Base-by-base conservation (phyloP, 1,284 basidiomycete species). In the Naganishia albida region DNA sequence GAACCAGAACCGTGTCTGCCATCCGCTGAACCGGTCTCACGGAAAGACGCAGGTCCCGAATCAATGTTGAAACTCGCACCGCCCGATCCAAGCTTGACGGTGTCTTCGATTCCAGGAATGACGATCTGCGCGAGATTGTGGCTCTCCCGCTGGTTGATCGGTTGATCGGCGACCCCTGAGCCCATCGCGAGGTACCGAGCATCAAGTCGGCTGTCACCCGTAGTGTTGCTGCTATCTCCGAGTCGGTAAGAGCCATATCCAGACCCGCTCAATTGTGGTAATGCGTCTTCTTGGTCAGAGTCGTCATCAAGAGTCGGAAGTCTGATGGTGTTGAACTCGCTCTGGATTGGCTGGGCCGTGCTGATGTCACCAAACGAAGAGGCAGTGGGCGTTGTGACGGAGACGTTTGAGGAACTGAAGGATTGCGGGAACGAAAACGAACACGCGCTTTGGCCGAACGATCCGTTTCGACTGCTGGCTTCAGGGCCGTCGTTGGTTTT, bases 301-400 rank as follows among this genome's bases (percentile, higher is more conserved):
- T 65, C 64, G 18, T 62, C 60, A 23, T 65, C 64, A 23, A 64
- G 46, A 6, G 46, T 53, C 18, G 64, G 64, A 8, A 65, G 53
- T 6, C 64, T 50, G 26, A 65, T 65, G 7, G 64, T 65, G 38
- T 60, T 62, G 7, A 60, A 50, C n/a, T 60, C 51, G 18, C 38
- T 42, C 8, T 26, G 53, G 1, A 50, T 39, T n/a, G 15, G 30
- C 1, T 39, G 12, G 4, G 30, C 43, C 16, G 49, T 48, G 18
- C 43, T 52, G 18, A n/a, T 26, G 10, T 26, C 34, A 53, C 49
- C 49, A 46, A 53, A 51, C 13, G 51, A 52, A 16, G 50, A 43
- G 2, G 60, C 49, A 3, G 64, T 44, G 7, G 64, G 50, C 16
- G 64, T 56, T 4, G 64, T 23, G n/a, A 20, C 56, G 15, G 64